Conservation (phyloP, 768 basidiomycete species). For the Tricholoma hemisulphureum region DNA sequence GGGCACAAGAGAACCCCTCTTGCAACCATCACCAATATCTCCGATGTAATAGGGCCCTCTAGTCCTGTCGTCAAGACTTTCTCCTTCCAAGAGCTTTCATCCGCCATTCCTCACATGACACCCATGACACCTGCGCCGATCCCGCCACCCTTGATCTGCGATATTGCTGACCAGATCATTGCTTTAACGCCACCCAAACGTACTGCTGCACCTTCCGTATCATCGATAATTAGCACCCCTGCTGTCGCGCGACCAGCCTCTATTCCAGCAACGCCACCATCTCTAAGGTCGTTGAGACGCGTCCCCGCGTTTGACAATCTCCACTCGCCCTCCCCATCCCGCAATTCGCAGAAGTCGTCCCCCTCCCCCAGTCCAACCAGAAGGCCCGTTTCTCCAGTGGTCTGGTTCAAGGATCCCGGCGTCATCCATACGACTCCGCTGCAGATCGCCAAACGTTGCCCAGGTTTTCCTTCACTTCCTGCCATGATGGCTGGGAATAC, state of each 20-base stretch:
- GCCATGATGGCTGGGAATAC: neutral
- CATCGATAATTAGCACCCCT: neutral
- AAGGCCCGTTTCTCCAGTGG: constrained; percentile 1
- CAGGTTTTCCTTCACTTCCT: neutral
- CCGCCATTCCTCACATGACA: neutral
- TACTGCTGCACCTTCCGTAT: neutral
- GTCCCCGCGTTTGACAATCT: constrained; percentile 9
- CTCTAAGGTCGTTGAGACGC: constrained; percentile 8
- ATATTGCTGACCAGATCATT: neutral
- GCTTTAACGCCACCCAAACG: neutral
- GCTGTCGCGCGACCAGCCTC: neutral
- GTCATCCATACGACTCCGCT: constrained; percentile 12
- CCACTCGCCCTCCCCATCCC: constrained; percentile 5
- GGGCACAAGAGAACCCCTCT: constrained; percentile 14
- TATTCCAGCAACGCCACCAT: neutral
- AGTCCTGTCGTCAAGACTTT: constrained; percentile 7
- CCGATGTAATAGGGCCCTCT: constrained; percentile 1
- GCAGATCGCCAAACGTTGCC: constrained; percentile 18
- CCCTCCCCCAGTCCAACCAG: neutral
- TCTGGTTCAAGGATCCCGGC: constrained; percentile 2
- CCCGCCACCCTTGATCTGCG: neutral
- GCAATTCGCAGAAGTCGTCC: constrained; percentile 1
- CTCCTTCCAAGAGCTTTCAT: neutral
- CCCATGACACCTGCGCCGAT: neutral
- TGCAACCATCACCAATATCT: constrained; percentile 11